These are phyloP conservation scores for Simplicillium aogashimaense DNA, from an alignment of 2,329 filamentous ascomycete genomes.

Conservation along the genomic window DNA sequence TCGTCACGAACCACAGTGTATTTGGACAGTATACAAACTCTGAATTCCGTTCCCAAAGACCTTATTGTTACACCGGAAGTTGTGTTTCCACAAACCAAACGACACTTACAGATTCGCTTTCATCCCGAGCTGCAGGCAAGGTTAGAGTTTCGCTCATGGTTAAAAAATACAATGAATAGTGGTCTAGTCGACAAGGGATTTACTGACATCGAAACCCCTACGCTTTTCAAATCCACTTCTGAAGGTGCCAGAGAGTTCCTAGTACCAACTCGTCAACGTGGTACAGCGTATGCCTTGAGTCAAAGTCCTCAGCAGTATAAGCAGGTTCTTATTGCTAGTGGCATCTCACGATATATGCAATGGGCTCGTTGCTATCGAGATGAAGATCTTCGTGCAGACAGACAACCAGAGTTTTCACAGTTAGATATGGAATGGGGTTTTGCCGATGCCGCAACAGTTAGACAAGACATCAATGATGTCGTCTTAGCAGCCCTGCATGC, in stretches of 20 bases:
- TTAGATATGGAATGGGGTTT: slow-evolving; percentile 94
- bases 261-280: slow-evolving; percentile 71
- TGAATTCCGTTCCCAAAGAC: slow-evolving; percentile 38
- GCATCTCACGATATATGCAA: slow-evolving; percentile 76
- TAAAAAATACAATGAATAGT: slow-evolving; percentile 41
- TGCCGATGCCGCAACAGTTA: slow-evolving; percentile 38
- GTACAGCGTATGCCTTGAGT: slow-evolving; percentile 78
- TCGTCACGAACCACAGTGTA: slow-evolving; percentile 43
- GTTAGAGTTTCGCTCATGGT: slow-evolving; percentile 57
- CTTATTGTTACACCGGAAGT: slow-evolving; percentile 69
- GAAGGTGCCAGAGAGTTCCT: slow-evolving; percentile 93
- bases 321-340: slow-evolving; percentile 91
- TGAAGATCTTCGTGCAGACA: slow-evolving; percentile 82
- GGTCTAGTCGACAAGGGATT: slow-evolving; percentile 50
- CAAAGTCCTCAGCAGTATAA: slow-evolving; percentile 99
- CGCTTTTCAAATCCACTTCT: slow-evolving; percentile 94
- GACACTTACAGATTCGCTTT: slow-evolving; percentile 79
- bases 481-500: slow-evolving; percentile 18
- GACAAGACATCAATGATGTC: slow-evolving; percentile 24
- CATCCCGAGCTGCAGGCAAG: slow-evolving; percentile 56
- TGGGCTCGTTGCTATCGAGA: slow-evolving; percentile 93
- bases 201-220: slow-evolving; percentile 78
- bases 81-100: slow-evolving; percentile 61
- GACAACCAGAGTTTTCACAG: slow-evolving; percentile 96
- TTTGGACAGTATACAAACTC: slow-evolving; percentile 44